phyloP scores from a whole-genome alignment of 805 yeast genomes.

The Debaryomyces prosopidis region DNA sequence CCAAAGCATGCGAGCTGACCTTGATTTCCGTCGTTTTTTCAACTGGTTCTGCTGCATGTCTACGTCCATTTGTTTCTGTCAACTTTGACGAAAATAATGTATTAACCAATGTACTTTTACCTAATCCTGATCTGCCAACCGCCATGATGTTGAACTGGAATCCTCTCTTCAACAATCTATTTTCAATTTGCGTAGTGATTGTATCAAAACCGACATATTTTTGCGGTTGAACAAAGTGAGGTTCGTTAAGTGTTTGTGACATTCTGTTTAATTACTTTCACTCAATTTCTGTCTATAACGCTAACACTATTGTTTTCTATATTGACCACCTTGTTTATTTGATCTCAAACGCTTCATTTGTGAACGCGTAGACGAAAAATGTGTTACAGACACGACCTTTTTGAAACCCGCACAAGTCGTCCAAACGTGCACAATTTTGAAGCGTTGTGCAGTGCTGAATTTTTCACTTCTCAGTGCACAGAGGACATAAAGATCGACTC shows the following conservation, averaged over 20 bases:
- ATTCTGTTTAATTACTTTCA: not conserved
- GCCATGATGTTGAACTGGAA: constrained; percentile 93
- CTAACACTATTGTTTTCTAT: not conserved
- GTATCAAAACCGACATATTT: constrained; percentile 96
- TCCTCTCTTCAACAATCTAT: constrained; percentile 85
- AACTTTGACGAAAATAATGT: constrained; percentile 85
- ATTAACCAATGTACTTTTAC: constrained; percentile 89
- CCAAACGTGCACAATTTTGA: not conserved
- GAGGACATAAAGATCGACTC: too few species aligned
- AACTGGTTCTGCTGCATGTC: constrained; percentile 64
- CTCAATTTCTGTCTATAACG: not conserved
- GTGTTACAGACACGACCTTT: not conserved
- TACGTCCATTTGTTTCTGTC: constrained; percentile 73
- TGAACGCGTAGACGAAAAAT: constrained; percentile 3
- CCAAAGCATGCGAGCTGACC: constrained; percentile 64
- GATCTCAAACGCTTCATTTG: constrained; percentile 1
- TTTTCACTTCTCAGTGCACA: too few species aligned
- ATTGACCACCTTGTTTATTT: not conserved
- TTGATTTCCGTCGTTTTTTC: constrained; percentile 86
- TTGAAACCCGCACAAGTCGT: not conserved
- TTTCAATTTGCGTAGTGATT: constrained; percentile 93
- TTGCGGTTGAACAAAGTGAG: constrained; percentile 49
- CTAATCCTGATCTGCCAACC: constrained; percentile 89
- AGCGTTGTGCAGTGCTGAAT: not conserved
- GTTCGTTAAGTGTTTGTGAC: not conserved